Percentiles rank a stretch among this genome's conserved stretches.
phyloP scores from a whole-genome alignment of 2,329 filamentous ascomycete species.

The Aspergillus tubingensis region DNA sequence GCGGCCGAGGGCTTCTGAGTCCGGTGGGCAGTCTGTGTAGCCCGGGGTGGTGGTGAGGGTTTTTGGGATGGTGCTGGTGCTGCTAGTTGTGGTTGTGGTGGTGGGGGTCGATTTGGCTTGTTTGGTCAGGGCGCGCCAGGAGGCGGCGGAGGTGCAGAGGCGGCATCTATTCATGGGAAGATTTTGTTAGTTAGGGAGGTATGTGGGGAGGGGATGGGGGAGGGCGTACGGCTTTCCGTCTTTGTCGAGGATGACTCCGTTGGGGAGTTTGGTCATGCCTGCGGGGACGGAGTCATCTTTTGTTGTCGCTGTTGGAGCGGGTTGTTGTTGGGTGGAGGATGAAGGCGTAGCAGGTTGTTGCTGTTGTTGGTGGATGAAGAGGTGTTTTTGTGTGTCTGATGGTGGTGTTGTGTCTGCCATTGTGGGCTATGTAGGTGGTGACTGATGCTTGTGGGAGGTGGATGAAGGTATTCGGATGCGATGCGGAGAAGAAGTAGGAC shows the following conservation, averaged over 20 bases:
- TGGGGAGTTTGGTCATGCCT: conserved; percentile 38
- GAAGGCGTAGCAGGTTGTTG: not conserved
- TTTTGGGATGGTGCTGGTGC: conserved; percentile 44
- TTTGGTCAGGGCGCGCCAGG: conserved; percentile 50
- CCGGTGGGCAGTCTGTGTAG: conserved; percentile 74
- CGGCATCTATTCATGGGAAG: conserved; percentile 42
- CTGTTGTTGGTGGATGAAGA: not conserved
- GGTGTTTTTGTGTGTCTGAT: not conserved
- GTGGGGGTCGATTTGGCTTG: conserved; percentile 38
- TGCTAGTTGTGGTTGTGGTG: conserved; percentile 32
- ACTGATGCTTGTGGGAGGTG: not conserved
- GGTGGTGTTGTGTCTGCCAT: not conserved
- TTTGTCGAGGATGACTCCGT: conserved; percentile 52
- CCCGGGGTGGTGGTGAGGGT: conserved; percentile 19
- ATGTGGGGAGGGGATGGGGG: not conserved
- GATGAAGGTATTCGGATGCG: not conserved
- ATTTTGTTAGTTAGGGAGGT: not conserved
- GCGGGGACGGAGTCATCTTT: conserved; percentile 17
- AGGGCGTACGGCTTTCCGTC: conserved; percentile 52
- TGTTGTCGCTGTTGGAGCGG: conserved; percentile 16
- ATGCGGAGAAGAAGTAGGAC: not conserved
- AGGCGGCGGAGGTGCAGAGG: conserved; percentile 50
- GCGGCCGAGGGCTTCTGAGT: conserved; percentile 83
- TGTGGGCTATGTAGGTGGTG: not conserved
- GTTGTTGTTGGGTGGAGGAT: conserved; percentile 1